A percentile compares a stretch with the other conserved stretches of the same genome.
Conservation (phyloP, 352 stramenopile species). For the Globisporangium echinulatum region DNA sequence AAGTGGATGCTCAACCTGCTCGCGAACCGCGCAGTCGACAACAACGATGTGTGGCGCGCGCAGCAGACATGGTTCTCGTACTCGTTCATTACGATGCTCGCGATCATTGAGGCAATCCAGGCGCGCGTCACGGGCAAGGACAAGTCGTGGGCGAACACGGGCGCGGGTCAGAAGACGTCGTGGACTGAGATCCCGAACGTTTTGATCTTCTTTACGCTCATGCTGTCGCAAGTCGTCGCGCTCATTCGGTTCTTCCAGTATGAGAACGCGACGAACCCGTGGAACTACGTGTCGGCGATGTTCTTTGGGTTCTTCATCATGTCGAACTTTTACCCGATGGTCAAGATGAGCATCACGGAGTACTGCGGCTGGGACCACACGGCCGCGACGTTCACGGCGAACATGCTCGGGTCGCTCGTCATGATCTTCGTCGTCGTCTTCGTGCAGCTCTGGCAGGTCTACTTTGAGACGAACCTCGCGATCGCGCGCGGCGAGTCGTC, state of each 20-base stretch:
- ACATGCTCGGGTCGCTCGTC: conserved; percentile 79
- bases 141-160: conserved; percentile 85
- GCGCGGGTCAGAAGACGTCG: conserved; percentile 84
- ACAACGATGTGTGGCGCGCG: conserved; percentile 85
- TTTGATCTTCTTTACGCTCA: conserved; percentile 82
- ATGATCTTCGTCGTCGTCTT: conserved; percentile 84
- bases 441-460: conserved; percentile 85
- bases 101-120: conserved; percentile 78
- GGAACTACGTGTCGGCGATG: conserved; percentile 86
- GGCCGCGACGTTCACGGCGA: conserved; percentile 70
- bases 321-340: conserved; percentile 85
- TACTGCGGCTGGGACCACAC: conserved; percentile 89
- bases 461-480: conserved; percentile 67
- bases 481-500: conserved; percentile 37
- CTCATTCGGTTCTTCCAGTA: conserved; percentile 86
- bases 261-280: conserved; percentile 83
- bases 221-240: conserved; percentile 66
- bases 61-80: conserved; percentile 90
- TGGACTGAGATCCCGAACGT: conserved; percentile 88
- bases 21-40: conserved; percentile 82
- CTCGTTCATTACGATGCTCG: conserved; percentile 84
- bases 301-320: conserved; percentile 88
- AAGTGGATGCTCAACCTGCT: conserved; percentile 81
- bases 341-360: conserved; percentile 89
- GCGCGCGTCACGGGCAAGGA: conserved; percentile 78